These are phyloP conservation scores for Porphyrellus cyaneotinctus DNA, from an alignment of 768 basidiomycete genomes.

Conservation along the genomic window DNA sequence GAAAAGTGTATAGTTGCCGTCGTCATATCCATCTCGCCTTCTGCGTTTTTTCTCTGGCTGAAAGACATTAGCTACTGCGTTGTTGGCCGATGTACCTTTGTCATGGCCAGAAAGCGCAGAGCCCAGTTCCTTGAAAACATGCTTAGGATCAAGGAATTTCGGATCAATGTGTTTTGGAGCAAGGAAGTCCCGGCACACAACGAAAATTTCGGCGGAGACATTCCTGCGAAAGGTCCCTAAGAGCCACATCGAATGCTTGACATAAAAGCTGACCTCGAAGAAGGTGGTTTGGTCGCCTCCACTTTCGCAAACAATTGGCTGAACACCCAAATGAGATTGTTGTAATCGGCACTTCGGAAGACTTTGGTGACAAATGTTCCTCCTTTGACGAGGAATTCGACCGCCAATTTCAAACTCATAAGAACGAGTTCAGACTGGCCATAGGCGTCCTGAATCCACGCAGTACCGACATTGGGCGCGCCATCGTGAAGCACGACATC, in stretches of 20 bases:
- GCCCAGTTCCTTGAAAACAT: conserved; percentile 92
- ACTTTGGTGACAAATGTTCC: conserved; percentile 98
- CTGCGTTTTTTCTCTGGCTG: conserved; percentile 96
- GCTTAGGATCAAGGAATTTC: conserved; percentile 94
- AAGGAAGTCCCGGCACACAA: conserved; percentile 92
- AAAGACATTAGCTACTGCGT: conserved; percentile 86
- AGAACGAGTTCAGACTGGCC: conserved; percentile 94
- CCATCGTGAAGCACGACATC: conserved; percentile 98
- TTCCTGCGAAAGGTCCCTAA: conserved; percentile 50
- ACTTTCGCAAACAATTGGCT: conserved; percentile 93
- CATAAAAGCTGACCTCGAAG: conserved; percentile 67
- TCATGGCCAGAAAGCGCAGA: conserved; percentile 42
- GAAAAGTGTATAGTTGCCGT: conserved; percentile 90
- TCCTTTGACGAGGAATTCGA: conserved; percentile 89
- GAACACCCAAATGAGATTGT: conserved; percentile 98
- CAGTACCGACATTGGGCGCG: conserved; percentile 98
- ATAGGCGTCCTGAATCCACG: conserved; percentile 99
- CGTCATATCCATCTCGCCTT: conserved; percentile 90
- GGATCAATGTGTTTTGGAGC: conserved; percentile 96
- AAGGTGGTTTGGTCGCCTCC: conserved; percentile 98
- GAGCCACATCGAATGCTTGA: background rate
- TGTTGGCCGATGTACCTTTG: conserved; percentile 55
- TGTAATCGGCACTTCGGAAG: conserved; percentile 97
- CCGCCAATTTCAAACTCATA: conserved; percentile 91
- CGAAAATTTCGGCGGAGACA: conserved; percentile 99